phyloP scores from a whole-genome alignment of 1,139 yeast genomes.

The Saccharomyces hybrid region DNA sequence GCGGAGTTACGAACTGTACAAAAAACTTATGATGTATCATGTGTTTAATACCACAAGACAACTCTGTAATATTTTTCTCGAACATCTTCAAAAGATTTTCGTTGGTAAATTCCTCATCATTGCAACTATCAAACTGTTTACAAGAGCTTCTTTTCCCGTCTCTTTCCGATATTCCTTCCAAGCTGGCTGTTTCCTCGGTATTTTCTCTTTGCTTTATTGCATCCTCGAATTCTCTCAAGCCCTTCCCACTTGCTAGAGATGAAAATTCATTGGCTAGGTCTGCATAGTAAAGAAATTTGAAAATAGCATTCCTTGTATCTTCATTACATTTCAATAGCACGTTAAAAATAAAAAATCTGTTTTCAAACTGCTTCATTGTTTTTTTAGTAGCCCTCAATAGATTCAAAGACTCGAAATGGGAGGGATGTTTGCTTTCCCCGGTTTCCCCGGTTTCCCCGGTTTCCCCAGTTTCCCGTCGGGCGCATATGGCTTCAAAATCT shows the following conservation, averaged over 20 bases:
- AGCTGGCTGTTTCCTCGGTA: slow-evolving; percentile 1
- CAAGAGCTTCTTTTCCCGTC: background rate
- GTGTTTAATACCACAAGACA: slow-evolving; percentile 34
- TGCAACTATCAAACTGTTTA: background rate
- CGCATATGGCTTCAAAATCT: slow-evolving; percentile 14
- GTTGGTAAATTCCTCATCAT: slow-evolving; percentile 13
- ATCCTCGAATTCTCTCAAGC: slow-evolving; percentile 20
- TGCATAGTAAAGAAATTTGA: slow-evolving; percentile 54
- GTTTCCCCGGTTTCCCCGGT: too few species aligned
- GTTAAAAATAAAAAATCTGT: slow-evolving; percentile 72
- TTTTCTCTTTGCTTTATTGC: slow-evolving; percentile 11
- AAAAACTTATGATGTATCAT: slow-evolving; percentile 54
- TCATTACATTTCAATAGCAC: slow-evolving; percentile 77
- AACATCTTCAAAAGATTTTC: slow-evolving; percentile 36
- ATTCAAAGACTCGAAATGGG: slow-evolving; percentile 1
- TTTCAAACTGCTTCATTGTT: slow-evolving; percentile 42
- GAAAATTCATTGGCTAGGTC: slow-evolving; percentile 47
- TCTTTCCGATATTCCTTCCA: slow-evolving; percentile 1
- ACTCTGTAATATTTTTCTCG: slow-evolving; percentile 44
- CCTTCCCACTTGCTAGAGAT: slow-evolving; percentile 19
- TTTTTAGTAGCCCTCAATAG: background rate
- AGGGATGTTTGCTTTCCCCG: background rate
- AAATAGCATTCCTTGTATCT: slow-evolving; percentile 50
- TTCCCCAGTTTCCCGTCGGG: slow-evolving; percentile 1
- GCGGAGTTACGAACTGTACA: slow-evolving; percentile 75